Base-by-base conservation (phyloP, 2,329 filamentous ascomycete genomes). In the Eutypa lata region DNA sequence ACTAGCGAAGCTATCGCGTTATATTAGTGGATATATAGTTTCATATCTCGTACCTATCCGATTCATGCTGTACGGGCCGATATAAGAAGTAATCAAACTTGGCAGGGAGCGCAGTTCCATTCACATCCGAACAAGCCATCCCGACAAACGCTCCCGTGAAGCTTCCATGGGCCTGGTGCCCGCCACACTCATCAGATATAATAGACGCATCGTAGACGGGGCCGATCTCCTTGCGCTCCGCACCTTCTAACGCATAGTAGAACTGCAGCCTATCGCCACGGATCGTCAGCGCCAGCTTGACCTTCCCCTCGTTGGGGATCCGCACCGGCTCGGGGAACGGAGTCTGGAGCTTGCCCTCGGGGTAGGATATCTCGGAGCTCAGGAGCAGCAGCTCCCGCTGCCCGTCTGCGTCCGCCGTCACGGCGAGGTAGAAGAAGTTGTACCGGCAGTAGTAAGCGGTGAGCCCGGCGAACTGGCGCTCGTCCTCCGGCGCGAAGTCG, bases 341-440 rank as follows among this genome's bases (percentile, higher is more conserved):
- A 3, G 65, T 57, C 7, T 68, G 59, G 5, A 87, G 73, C 6
- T 71, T 67, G 3, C 80, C 77, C 3, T 77, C 70, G 0, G 82
- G 82, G 68, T 71, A 84, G 0, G 81, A 83, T 0, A 70, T 76
- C 59, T 86, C 80, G 0, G 81, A 84, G 19, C 72, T 74, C 62
- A 83, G 65, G 52, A 86, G 76, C 16, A 83, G 73, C 7, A 86
- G 70, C 64, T 86, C 82, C 10, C 83, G 75, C 55, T 78, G 70
- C 1, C 82, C 81, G 50, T 83, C 76, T 0, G 76, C 69, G 59
- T 81, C 69, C 0, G 81, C 82, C 2, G 81, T 81, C 2, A 86
- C 78, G 0, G 80, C 76, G 6, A 86, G 72, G 58, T 86, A 86
- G 71, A 84, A 86, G 67, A 85, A 86, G 67, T 86, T 86, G 69